These are phyloP conservation scores for Marchantia paleacea DNA, from an alignment of 225 moss, liverwort and hornwort genomes.

Conservation along the genomic window DNA sequence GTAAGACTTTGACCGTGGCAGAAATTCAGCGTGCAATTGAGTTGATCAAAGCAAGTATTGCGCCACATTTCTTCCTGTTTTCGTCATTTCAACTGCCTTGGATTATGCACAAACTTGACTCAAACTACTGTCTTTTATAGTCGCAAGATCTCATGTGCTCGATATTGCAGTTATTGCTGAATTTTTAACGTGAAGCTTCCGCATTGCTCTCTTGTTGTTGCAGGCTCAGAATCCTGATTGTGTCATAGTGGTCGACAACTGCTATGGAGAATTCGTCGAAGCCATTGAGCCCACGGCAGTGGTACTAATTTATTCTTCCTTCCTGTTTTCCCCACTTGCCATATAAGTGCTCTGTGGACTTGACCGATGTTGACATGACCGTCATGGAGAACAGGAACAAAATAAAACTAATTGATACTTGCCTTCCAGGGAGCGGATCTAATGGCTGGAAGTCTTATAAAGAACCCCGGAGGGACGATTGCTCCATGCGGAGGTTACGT, in stretches of 20 bases:
- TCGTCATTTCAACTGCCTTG: not conserved
- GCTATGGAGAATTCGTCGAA: conserved; percentile 95
- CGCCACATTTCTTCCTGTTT: not conserved
- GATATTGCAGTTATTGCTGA: not conserved
- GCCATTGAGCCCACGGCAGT: conserved; percentile 77
- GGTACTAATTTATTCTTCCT: conserved; percentile 40
- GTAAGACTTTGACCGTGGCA: conserved; percentile 73
- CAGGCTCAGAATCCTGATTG: conserved; percentile 79
- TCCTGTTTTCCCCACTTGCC: not conserved
- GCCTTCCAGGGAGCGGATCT: conserved; percentile 70
- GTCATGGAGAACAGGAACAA: not conserved
- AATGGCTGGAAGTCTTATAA: conserved; percentile 94
- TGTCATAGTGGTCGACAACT: conserved; percentile 84
- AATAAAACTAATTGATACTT: not conserved
- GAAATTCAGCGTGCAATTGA: conserved; percentile 81
- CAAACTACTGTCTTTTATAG: too few species aligned
- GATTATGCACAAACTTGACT: too few species aligned
- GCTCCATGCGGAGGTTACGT: conserved; percentile 91
- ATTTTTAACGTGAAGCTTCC: not conserved
- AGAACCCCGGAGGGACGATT: conserved; percentile 95
- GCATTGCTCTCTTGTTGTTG: not conserved
- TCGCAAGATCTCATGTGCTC: too few species aligned
- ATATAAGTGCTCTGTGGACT: not conserved
- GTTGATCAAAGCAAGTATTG: conserved; percentile 65
- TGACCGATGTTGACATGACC: not conserved